Base-by-base conservation (phyloP, 441 rosid species). In the Mallotus japonicus region DNA sequence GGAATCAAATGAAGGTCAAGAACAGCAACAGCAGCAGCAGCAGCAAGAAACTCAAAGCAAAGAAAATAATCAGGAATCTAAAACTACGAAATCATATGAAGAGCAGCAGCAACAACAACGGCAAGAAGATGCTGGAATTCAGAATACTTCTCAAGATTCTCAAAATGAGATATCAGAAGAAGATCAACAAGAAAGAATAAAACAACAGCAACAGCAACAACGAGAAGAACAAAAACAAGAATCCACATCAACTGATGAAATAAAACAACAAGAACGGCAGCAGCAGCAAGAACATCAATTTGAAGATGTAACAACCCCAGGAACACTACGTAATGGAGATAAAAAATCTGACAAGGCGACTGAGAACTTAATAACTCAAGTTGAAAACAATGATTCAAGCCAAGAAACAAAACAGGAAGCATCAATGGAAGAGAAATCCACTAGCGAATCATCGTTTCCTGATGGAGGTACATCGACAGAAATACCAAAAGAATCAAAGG, bases 401-500 rank as follows among this genome's bases (percentile, higher is more conserved):
- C 68, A 22, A 61, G 63, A 72, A 65, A 68, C 42, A 8, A 64
- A 73, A 6, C n/a, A 54, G n/a, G 73, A 80, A 2, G 57, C 77
- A 68, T 59, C 71, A 10, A 78, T 70, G 70, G 64, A 67, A 46
- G 73, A 61, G 16, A 77, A 67, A 51, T 40, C 68, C 69, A 6
- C 64, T 54, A 82, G 70, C 11, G 83, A 72, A 51, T 6, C 75
- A 50, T 58, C 86, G 8, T 81, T 80, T 22, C 78, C 81, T 0
- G 71, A 70, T 0, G 73, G 71, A 32, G 82, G 71, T 32, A 78
- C 80, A 17, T 58, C 37, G 19, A 58, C 88, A 0, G 93, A 84
- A 59, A 95, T 92, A 72, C 96, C 96, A 0, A 89, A 89, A 78
- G 99, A 92, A 77, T 89, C 97, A 0, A 80, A 76, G 14, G 96